Evolutionary conservation across 176 grass and related monocot genomes (phyloP).

Genomic region (Avena insularis): DNA sequence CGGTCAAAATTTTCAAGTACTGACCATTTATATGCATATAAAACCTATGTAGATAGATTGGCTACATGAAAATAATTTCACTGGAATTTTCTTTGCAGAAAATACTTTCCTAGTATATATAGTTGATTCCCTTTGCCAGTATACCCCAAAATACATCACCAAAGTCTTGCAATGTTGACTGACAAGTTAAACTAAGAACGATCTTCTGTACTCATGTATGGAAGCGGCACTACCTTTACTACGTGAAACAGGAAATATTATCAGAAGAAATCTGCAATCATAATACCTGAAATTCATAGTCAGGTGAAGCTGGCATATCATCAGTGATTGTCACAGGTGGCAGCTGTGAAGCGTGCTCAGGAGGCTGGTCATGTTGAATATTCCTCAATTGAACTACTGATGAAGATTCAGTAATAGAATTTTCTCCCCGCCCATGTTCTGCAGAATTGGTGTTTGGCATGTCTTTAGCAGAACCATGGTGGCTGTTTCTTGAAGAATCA

Average conservation of each 20-base stretch:
- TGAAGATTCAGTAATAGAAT: constrained; percentile 35
- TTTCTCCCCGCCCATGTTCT: constrained; percentile 43
- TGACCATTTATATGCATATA: neutral
- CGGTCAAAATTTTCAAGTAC: neutral
- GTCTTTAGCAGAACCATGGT: constrained; percentile 49
- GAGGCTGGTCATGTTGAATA: constrained; percentile 40
- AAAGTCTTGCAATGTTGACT: neutral
- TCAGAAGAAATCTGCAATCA: constrained; percentile 13
- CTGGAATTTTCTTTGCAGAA: neutral
- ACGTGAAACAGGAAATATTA: neutral
- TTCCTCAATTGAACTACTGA: constrained; percentile 36
- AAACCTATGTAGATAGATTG: neutral
- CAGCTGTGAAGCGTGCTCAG: constrained; percentile 33
- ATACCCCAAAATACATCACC: neutral
- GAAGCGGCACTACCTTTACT: neutral
- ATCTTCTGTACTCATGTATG: neutral
- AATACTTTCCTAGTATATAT: neutral
- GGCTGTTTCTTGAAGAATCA: constrained; percentile 47
- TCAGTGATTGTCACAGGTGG: constrained; percentile 32
- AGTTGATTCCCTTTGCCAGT: neutral
- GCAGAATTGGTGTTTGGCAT: constrained; percentile 36
- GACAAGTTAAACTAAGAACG: neutral
- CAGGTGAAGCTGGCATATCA: constrained; percentile 48
- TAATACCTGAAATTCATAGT: constrained; percentile 73
- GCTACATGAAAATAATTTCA: neutral